A percentile compares a stretch with the other conserved stretches of the same genome.
Conservation (phyloP, 305 asterid species). For the Coffea humblotiana region DNA sequence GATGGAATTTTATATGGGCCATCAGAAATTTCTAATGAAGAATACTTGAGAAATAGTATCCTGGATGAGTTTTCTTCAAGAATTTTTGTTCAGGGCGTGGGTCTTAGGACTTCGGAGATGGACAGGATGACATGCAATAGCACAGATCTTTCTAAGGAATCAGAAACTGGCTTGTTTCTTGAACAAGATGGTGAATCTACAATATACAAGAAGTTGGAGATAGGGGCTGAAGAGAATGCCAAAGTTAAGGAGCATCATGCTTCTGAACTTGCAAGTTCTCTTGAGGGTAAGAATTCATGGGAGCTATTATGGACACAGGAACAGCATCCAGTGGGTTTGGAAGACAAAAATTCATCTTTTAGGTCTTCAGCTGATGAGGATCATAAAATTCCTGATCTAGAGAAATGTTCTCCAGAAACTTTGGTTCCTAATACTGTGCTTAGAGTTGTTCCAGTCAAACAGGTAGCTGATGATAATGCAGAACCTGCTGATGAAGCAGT, state of each 20-base stretch:
- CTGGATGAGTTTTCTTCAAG: slow-evolving; percentile 1
- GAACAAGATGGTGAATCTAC: slow-evolving; percentile 22
- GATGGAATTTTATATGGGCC: background rate
- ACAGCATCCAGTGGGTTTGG: background rate
- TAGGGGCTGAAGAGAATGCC: slow-evolving; percentile 19
- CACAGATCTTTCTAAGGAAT: slow-evolving; percentile 27
- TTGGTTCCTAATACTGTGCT: background rate
- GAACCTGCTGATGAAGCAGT: slow-evolving; percentile 1
- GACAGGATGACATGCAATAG: slow-evolving; percentile 1
- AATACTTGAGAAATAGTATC: background rate
- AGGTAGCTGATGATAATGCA: background rate
- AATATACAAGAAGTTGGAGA: slow-evolving; percentile 20
- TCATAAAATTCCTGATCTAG: background rate
- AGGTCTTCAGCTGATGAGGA: slow-evolving; percentile 5
- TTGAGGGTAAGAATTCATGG: slow-evolving; percentile 17
- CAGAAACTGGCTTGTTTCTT: slow-evolving; percentile 21
- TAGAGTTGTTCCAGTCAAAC: background rate
- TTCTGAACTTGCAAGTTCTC: slow-evolving; percentile 12
- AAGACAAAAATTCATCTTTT: background rate
- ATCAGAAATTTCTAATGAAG: background rate
- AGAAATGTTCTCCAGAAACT: background rate
- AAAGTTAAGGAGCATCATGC: slow-evolving; percentile 18
- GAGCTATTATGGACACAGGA: slow-evolving; percentile 7
- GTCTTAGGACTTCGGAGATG: background rate
- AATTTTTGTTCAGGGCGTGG: slow-evolving; percentile 2